Base-by-base conservation (phyloP, 2,329 filamentous ascomycete genomes). In the Cercospora zeina region DNA sequence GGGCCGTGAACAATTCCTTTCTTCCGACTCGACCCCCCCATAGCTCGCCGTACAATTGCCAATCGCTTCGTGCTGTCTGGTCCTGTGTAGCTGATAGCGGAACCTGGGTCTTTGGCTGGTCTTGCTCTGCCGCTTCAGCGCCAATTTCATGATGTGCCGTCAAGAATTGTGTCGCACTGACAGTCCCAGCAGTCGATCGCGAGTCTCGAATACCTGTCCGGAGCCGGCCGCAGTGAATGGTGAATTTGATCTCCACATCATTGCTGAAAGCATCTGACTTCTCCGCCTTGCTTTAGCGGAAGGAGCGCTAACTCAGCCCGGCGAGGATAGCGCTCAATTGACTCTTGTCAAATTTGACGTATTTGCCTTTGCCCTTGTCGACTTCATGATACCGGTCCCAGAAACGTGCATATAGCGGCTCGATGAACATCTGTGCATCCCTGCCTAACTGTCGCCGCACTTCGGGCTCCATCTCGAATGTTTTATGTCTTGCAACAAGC, bases 301-400 rank as follows among this genome's bases (percentile, higher is more conserved):
- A 19, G 31, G 14, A 45, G 47, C 49, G 31, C 58, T 58, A 67
- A 51, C 62, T 64, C 7, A 67, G 51, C 2, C 55, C 61, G 4
- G 81, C 79, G 71, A 88, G 73, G 63, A 83, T 78, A 21, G 85
- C 85, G 51, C 89, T 86, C 71, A 99, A 88, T 53, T 87, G 85
- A 42, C 82, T 82, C 81, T 97, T 97, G 79, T 97, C 93, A 75
- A 96, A 97, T 80, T 96, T 97, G 75, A 96, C 92, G 77, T 97
- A 96, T 77, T 99, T 99, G 69, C 93, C 93, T 78, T 93, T 96
- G 63, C 95, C 95, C 80, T 96, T 97, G 78, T 97, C 93, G 67
- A 97, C 87, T 77, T 97, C 95, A 75, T 97, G 93, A 75, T 99
- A 99, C 30, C 93, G 85, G 77, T 97, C 95, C 87, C 91, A 97